Percentiles rank a stretch among this genome's conserved stretches.
These are phyloP conservation scores for Podospora australis DNA, from an alignment of 495 filamentous ascomycete species.

Conservation along the genomic window DNA sequence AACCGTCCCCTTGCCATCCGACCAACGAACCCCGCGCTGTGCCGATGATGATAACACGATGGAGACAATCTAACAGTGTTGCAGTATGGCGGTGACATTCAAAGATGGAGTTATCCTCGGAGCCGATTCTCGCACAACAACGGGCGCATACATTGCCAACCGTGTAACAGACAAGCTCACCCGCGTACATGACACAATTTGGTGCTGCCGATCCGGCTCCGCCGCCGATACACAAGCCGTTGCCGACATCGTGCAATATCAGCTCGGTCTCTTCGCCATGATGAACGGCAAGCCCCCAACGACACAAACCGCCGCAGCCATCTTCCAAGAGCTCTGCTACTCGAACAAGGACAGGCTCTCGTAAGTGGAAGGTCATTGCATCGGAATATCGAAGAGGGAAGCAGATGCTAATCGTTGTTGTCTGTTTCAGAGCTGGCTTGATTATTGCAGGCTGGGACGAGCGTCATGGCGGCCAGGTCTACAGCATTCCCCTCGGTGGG, in stretches of 20 bases:
- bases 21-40: not conserved
- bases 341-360: slow-evolving; percentile 88
- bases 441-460: slow-evolving; percentile 96
- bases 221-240: slow-evolving; percentile 97
- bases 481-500: slow-evolving; percentile 92
- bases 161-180: slow-evolving; percentile 99
- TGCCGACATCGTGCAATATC: slow-evolving; percentile 94
- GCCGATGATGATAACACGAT: no score
- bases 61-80: slow-evolving; percentile 19
- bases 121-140: slow-evolving; percentile 97
- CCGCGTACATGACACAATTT: slow-evolving; percentile 96
- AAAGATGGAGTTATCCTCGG: slow-evolving; percentile 93
- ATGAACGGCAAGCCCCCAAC: slow-evolving; percentile 81
- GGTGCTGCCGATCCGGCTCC: slow-evolving; percentile 96
- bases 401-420: slow-evolving; percentile 19
- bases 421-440: slow-evolving; percentile 68
- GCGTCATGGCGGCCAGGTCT: slow-evolving; percentile 90
- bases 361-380: slow-evolving; percentile 38
- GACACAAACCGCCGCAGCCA: slow-evolving; percentile 84
- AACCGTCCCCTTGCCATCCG: slow-evolving; percentile 5
- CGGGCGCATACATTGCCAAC: slow-evolving; percentile 97
- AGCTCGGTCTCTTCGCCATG: slow-evolving; percentile 87
- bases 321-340: slow-evolving; percentile 98
- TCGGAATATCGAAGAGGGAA: not conserved
- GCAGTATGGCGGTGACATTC: slow-evolving; percentile 95